Conservation (phyloP, 139 green algal genomes). For the Chlamydomonas applanata region DNA sequence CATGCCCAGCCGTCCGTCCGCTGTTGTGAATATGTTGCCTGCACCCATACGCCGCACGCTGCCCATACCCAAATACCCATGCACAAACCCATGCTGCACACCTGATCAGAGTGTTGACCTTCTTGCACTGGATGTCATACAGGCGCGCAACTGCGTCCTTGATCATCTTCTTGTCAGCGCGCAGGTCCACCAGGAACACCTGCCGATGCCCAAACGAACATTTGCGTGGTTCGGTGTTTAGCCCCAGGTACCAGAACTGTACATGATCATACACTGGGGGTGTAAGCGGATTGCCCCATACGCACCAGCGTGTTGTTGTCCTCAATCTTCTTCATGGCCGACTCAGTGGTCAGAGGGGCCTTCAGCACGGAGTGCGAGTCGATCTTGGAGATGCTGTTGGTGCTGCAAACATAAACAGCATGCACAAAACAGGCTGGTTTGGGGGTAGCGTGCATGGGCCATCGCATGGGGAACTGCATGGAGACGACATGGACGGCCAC, state of each 20-base stretch:
- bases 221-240: too few species aligned
- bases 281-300: neutral
- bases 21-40: too few species aligned
- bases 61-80: neutral
- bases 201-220: neutral
- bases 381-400: constrained; percentile 66
- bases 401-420: constrained; percentile 48
- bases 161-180: constrained; percentile 91
- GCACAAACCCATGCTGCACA: constrained; percentile 19
- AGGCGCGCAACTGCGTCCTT: constrained; percentile 88
- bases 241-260: neutral
- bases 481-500: neutral
- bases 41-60: too few species aligned
- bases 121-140: constrained; percentile 98
- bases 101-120: constrained; percentile 99
- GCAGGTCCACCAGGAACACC: constrained; percentile 51
- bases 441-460: neutral
- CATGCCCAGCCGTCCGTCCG: too few species aligned
- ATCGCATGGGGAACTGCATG: neutral
- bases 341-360: constrained; percentile 97
- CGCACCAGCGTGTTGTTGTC: constrained; percentile 99
- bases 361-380: constrained; percentile 90
- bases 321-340: constrained; percentile 99
- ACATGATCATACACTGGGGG: neutral
- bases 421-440: neutral